Evolutionary conservation across 2,329 filamentous ascomycete species (phyloP), one percentile per base, ranked within the genome.

Genomic region (Juglanconis juglandina): DNA sequence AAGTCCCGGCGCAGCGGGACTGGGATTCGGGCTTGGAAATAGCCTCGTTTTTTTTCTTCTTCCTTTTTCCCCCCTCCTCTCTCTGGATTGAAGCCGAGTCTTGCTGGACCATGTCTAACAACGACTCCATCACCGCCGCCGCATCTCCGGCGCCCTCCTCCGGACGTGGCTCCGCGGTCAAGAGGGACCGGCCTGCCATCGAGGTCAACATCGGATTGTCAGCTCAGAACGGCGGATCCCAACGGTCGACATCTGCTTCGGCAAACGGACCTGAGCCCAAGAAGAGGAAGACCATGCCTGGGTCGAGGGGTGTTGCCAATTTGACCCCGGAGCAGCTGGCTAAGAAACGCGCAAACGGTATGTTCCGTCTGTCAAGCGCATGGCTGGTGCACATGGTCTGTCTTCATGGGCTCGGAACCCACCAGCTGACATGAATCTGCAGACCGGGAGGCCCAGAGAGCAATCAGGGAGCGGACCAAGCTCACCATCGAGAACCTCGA

Each of bases 401-500:
- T 44, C 34, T 59, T 17, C 34, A 39, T 13, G 32, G 6, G 37
- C 35, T 41, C n/a, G n/a, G 44, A 35, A 48, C 30, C 14, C 48
- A n/a, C n/a, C 30, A 34, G 35, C 30, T 41, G 47, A 50, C 47
- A 17, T 33, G 7, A 39, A n/a, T 30, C 6, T 13, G 13, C 86
- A 83, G 91, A 96, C 72, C 87, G 91, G 60, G 91, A 96, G 73
- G 92, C 91, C 35, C 91, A 96, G 72, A 84, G 91, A 53, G 91
- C 90, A 44, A 95, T 96, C 62, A 83, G 91, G 47, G 90, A 94
- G 76, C 85, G 91, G 58, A 95, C 91, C 34, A 91, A 88, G 75
- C 84, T 86, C 60, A 89, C 90, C 72, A 95, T 95, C 66, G 90
- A 94, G 70, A 77, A 76, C 6, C 79, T 95, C 61, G 89, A 95